A percentile compares a stretch with the other conserved stretches of the same genome.
phyloP scores from a whole-genome alignment of 306 rosid genomes.

The Astragalus glycyphyllos region DNA sequence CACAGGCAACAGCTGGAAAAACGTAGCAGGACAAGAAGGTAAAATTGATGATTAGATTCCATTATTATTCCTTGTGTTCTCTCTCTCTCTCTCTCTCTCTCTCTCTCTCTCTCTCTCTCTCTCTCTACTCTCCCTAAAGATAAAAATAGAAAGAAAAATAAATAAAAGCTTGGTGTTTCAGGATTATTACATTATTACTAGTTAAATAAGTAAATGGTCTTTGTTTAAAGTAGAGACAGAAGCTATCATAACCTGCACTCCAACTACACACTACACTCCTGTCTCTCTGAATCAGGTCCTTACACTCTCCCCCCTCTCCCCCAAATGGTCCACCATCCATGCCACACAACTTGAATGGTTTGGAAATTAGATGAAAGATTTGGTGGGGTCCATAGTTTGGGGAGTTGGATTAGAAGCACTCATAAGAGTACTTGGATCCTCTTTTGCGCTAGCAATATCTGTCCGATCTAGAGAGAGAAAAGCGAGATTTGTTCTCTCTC shows the following conservation, averaged over 20 bases:
- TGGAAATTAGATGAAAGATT: constrained; percentile 40
- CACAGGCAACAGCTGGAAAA: constrained; percentile 83
- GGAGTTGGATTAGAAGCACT: constrained; percentile 25
- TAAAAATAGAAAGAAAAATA: constrained; percentile 13
- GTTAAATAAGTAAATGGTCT: constrained; percentile 43
- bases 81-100: constrained; percentile 41
- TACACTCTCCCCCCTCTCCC: constrained; percentile 41
- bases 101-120: constrained; percentile 61
- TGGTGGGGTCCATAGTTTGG: constrained; percentile 42
- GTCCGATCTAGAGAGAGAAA: too few species aligned
- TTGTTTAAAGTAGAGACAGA: constrained; percentile 36
- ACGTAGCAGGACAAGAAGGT: constrained; percentile 87
- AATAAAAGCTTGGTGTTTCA: constrained; percentile 49
- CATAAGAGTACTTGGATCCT: too few species aligned
- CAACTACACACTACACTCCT: constrained; percentile 29
- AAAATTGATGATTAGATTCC: constrained; percentile 96
- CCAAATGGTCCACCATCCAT: constrained; percentile 11
- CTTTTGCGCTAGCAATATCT: too few species aligned
- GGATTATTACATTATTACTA: constrained; percentile 31
- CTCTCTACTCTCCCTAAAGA: constrained; percentile 24
- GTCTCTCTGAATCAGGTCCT: constrained; percentile 33
- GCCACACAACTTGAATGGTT: constrained; percentile 22
- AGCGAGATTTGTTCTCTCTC: too few species aligned
- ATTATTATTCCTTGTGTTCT: constrained; percentile 88
- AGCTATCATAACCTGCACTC: constrained; percentile 34